Evolutionary conservation across 106 monocot genomes (phyloP).

Genomic region (Allium cepa): DNA sequence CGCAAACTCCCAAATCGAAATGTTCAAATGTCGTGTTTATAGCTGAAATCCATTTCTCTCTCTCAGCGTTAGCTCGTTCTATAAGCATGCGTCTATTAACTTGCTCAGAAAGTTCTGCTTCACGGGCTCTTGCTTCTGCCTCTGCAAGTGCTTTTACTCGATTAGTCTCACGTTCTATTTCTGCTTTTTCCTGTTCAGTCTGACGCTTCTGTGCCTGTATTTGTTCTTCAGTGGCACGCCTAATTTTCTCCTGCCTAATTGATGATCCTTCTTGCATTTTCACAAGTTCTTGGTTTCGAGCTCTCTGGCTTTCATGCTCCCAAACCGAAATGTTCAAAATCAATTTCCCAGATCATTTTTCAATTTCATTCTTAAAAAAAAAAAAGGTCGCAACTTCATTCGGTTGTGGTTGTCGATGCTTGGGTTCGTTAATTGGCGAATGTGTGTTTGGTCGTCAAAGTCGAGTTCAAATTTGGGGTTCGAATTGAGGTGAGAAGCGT

Average conservation of each 20-base stretch:
- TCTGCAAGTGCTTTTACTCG: constrained; percentile 69
- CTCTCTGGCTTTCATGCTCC: constrained; percentile 91
- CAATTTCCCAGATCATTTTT: no score
- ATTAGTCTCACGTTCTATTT: constrained; percentile 78
- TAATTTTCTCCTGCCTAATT: constrained; percentile 71
- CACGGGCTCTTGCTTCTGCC: constrained; percentile 81
- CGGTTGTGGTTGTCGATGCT: no score
- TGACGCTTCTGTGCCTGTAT: constrained; percentile 83
- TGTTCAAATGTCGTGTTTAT: constrained; percentile 95
- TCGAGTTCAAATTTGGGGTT: no score
- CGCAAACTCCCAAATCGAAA: no score
- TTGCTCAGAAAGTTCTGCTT: constrained; percentile 82
- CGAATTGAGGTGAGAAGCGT: no score
- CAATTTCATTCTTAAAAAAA: no score
- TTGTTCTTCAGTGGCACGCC: constrained; percentile 84
- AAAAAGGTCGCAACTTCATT: no score
- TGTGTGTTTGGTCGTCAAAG: no score
- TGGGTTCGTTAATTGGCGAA: no score
- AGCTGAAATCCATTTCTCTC: constrained; percentile 90
- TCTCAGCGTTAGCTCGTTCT: constrained; percentile 84
- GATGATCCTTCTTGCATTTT: constrained; percentile 98
- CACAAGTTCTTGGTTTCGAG: constrained; percentile 90
- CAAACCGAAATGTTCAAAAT: no score
- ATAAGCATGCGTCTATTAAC: constrained; percentile 81
- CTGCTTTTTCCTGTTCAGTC: constrained; percentile 82